These are phyloP conservation scores for Ganoderma sinense DNA, from an alignment of 1,284 basidiomycete species.

Conservation along the genomic window DNA sequence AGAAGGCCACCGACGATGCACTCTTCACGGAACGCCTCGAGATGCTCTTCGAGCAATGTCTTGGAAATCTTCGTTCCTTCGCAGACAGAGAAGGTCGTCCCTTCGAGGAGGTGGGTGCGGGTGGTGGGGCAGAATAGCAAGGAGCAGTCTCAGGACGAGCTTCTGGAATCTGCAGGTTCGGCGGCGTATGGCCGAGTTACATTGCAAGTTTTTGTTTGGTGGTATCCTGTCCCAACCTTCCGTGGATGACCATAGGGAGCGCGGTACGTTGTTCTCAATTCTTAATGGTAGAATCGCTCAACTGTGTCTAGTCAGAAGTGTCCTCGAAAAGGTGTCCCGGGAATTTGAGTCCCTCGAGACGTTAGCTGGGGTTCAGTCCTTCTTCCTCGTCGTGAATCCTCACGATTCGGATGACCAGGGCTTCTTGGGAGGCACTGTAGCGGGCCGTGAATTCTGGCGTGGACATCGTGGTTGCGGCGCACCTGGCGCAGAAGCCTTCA, in stretches of 20 bases:
- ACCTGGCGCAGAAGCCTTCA: slow-evolving; percentile 63
- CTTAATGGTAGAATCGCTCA: not conserved
- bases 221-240: slow-evolving; percentile 6
- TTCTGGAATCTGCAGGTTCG: slow-evolving; percentile 55
- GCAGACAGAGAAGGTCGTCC: slow-evolving; percentile 61
- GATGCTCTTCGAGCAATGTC: slow-evolving; percentile 62
- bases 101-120: slow-evolving; percentile 63
- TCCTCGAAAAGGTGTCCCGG: slow-evolving; percentile 56
- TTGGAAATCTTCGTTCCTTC: slow-evolving; percentile 64
- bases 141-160: slow-evolving; percentile 2
- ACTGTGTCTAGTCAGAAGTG: slow-evolving; percentile 46
- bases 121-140: too few relatives aligned
- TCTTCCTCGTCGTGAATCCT: slow-evolving; percentile 66
- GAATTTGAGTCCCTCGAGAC: slow-evolving; percentile 58
- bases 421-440: slow-evolving; percentile 66
- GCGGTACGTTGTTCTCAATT: slow-evolving; percentile 22
- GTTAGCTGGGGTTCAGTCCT: slow-evolving; percentile 61
- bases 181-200: slow-evolving; percentile 62
- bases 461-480: slow-evolving; percentile 63
- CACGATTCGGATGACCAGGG: slow-evolving; percentile 52
- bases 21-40: slow-evolving; percentile 69
- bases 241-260: slow-evolving; percentile 26
- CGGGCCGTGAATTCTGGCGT: slow-evolving; percentile 71
- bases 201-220: slow-evolving; percentile 59
- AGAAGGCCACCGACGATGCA: slow-evolving; percentile 45